A percentile compares a stretch with the other conserved stretches of the same genome.
Evolutionary conservation across 345 rosid species (phyloP).

Genomic region (Bretschneidera sinensis): DNA sequence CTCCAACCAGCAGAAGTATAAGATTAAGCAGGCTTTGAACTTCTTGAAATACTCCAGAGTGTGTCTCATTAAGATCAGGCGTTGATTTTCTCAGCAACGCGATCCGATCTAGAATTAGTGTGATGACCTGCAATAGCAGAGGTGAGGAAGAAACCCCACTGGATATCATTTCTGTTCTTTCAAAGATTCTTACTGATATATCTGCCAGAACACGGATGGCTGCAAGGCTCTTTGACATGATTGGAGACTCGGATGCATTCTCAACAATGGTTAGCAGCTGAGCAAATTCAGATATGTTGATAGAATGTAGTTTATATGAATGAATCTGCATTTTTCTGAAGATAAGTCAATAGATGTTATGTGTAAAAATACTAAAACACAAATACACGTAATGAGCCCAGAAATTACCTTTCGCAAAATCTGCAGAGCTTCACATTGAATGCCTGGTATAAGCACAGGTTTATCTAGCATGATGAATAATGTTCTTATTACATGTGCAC

Average conservation of each 20-base stretch:
- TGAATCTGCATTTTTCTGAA: conserved; percentile 51
- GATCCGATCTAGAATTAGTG: conserved; percentile 37
- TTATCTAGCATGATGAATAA: conserved; percentile 38
- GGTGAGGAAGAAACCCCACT: conserved; percentile 25
- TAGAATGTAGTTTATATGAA: conserved; percentile 26
- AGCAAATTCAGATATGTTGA: conserved; percentile 37
- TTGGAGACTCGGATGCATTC: conserved; percentile 40
- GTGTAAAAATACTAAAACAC: conserved; percentile 3
- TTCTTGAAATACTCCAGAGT: conserved; percentile 31
- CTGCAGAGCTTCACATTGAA: conserved; percentile 60
- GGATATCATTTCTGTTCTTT: conserved; percentile 26
- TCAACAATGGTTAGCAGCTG: conserved; percentile 40
- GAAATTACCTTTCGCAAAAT: conserved; percentile 54
- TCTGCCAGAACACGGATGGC: conserved; percentile 49
- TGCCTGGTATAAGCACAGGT: conserved; percentile 36
- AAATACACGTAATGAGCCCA: conserved; percentile 2
- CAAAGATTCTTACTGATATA: conserved; percentile 27
- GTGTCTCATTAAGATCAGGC: conserved; percentile 23
- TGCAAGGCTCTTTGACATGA: conserved; percentile 33
- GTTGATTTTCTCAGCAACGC: conserved; percentile 30
- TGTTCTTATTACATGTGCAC: conserved; percentile 20
- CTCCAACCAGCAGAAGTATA: conserved; percentile 43
- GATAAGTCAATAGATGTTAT: conserved; percentile 9
- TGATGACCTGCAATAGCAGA: conserved; percentile 32
- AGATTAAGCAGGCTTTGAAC: conserved; percentile 39